phyloP scores from a whole-genome alignment of 805 yeast species.

The Saccharomycopsis selenospora region DNA sequence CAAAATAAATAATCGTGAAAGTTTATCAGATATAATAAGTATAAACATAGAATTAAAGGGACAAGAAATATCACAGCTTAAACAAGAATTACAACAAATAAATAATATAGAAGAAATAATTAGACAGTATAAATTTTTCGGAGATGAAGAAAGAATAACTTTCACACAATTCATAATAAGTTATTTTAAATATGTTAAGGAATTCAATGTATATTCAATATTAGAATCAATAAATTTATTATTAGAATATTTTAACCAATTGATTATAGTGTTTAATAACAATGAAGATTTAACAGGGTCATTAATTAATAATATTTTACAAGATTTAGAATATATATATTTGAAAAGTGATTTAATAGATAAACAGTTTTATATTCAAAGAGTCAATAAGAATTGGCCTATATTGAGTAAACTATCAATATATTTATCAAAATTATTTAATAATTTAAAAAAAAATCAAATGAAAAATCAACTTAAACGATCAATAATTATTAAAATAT shows the following conservation, averaged over 20 bases:
- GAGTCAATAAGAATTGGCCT: constrained; percentile 9
- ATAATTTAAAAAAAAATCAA: constrained; percentile 18
- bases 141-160: constrained; percentile 1
- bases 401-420: constrained; percentile 12
- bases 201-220: constrained; percentile 12
- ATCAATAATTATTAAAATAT: constrained; percentile 10
- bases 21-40: background rate
- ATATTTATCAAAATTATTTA: constrained; percentile 15
- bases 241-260: constrained; percentile 12
- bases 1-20: background rate
- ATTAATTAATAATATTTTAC: constrained; percentile 1
- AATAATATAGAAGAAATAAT: background rate
- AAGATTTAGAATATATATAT: constrained; percentile 11
- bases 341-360: constrained; percentile 4
- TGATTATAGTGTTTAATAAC: constrained; percentile 18
- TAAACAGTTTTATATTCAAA: background rate
- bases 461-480: constrained; percentile 10
- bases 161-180: constrained; percentile 7
- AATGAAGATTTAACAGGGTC: constrained; percentile 12
- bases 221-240: constrained; percentile 16
- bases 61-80: background rate
- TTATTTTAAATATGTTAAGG: constrained; percentile 10
- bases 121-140: background rate
- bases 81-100: background rate
- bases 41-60: background rate